Conservation (phyloP, 2,329 filamentous ascomycete species). For the Dothideomycetes sp. region DNA sequence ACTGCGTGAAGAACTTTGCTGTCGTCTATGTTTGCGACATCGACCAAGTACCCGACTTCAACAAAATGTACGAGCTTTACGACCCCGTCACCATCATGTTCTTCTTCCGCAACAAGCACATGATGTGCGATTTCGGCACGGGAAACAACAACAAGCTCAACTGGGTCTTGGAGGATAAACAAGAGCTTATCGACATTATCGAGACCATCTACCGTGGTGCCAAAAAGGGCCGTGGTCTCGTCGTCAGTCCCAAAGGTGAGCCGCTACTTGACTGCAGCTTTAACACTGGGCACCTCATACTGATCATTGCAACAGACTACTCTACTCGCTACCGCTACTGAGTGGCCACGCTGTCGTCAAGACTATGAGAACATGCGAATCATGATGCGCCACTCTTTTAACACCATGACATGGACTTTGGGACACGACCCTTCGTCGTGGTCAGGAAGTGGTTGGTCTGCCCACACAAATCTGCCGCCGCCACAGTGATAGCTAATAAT, state of each 20-base stretch:
- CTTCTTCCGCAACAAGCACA: conserved; percentile 97
- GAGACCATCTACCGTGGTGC: conserved; percentile 98
- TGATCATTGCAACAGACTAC: background rate
- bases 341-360: background rate
- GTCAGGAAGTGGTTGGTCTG: background rate
- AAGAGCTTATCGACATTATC: conserved; percentile 96
- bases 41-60: conserved; percentile 85
- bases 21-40: conserved; percentile 92
- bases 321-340: background rate
- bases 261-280: too few species aligned
- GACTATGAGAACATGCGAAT: background rate
- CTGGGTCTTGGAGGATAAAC: conserved; percentile 93
- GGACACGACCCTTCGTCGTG: background rate
- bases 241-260: conserved; percentile 88
- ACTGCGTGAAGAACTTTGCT: conserved; percentile 86
- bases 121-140: conserved; percentile 96
- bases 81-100: conserved; percentile 94
- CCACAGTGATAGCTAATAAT: background rate
- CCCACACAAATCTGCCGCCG: background rate
- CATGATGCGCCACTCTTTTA: background rate
- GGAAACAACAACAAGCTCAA: conserved; percentile 99
- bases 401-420: background rate
- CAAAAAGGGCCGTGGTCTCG: conserved; percentile 92
- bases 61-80: conserved; percentile 76
- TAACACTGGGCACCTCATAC: too few species aligned